Evolutionary conservation across 2,329 filamentous ascomycete species (phyloP).

Genomic region (Hortaea werneckii): DNA sequence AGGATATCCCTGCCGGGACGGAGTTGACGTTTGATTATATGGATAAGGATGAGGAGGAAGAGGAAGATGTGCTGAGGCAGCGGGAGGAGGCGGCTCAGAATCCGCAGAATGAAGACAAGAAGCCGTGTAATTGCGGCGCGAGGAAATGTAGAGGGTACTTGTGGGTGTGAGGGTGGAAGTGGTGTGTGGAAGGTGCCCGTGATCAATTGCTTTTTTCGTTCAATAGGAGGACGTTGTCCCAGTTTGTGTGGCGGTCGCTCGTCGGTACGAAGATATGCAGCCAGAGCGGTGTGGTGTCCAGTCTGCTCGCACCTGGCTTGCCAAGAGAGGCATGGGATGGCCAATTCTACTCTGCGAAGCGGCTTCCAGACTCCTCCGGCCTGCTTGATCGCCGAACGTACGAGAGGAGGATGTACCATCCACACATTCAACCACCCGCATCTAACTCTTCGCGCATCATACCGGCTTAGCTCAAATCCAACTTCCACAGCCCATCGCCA

Average conservation of each 20-base stretch:
- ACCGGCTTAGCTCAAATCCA: constrained; percentile 45
- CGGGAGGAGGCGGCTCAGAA: constrained; percentile 36
- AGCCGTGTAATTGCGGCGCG: constrained; percentile 49
- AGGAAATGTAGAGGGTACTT: constrained; percentile 58
- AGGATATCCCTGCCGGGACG: constrained; percentile 52
- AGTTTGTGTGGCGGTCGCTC: no score
- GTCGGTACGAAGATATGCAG: no score
- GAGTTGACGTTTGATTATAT: constrained; percentile 77
- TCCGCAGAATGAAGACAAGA: constrained; percentile 36
- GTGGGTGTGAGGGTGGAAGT: constrained; percentile 38
- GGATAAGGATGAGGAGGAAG: constrained; percentile 46
- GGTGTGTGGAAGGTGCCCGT: no score
- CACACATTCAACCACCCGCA: neutral
- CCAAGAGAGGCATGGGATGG: no score
- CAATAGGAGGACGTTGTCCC: no score
- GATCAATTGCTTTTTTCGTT: no score
- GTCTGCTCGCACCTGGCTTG: no score
- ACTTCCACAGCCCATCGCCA: constrained; percentile 85
- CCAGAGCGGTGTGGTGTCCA: no score
- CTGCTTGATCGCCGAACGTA: no score
- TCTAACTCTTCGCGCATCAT: neutral
- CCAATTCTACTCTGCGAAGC: no score
- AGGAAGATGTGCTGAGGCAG: constrained; percentile 17
- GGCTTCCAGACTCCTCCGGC: no score
- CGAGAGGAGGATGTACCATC: neutral